Evolutionary conservation across 345 rosid species (phyloP).

Genomic region (Erucastrum elatum): DNA sequence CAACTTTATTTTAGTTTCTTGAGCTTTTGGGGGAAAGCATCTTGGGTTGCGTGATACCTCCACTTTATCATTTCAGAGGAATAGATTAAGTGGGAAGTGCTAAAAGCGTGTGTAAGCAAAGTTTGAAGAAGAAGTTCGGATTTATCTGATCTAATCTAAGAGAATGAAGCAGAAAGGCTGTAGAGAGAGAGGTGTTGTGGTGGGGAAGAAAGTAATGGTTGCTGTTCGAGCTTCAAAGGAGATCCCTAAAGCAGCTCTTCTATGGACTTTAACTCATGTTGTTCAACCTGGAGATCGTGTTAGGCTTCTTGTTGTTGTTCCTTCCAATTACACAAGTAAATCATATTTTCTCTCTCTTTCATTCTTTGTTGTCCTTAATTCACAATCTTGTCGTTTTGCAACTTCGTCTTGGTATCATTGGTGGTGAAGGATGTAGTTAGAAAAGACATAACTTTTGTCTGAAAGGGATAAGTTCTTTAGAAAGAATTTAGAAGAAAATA

Average conservation of each 20-base stretch:
- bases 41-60: constrained; percentile 56
- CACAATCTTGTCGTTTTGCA: not conserved
- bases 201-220: constrained; percentile 74
- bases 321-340: constrained; percentile 65
- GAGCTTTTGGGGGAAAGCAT: constrained; percentile 31
- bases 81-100: constrained; percentile 36
- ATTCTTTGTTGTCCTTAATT: not conserved
- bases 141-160: not conserved
- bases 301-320: constrained; percentile 82
- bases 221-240: constrained; percentile 89
- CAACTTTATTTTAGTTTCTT: constrained; percentile 7
- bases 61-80: constrained; percentile 32
- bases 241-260: constrained; percentile 73
- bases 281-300: constrained; percentile 85
- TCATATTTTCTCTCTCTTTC: constrained; percentile 12
- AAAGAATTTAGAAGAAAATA: no score
- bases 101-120: constrained; percentile 15
- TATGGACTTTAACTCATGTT: constrained; percentile 94
- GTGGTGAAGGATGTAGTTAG: not conserved
- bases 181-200: constrained; percentile 51
- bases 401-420: not conserved
- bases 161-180: constrained; percentile 54
- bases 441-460: not conserved
- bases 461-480: no score
- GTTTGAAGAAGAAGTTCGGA: constrained; percentile 1